Evolutionary conservation across 2,329 filamentous ascomycete genomes (phyloP), one percentile per base, ranked within the genome.

Genomic region (Colletotrichum euphorbiae): DNA sequence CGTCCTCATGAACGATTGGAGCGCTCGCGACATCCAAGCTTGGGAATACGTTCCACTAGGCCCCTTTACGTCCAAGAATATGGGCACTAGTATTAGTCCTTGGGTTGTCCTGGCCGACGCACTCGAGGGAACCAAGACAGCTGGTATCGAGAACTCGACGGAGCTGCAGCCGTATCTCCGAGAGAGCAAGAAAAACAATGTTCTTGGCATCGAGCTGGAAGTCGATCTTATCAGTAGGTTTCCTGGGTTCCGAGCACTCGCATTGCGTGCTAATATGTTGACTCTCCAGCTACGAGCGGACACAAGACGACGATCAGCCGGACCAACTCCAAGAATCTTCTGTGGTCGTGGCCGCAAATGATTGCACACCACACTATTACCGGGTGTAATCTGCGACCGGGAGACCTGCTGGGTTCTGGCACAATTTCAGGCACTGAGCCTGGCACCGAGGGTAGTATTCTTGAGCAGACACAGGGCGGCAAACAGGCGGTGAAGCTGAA

Each of bases 311-410:
- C 67, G 19, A 70, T 69, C 67, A 73, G 62, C 70, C 69, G 33
- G 64, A 74, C 68, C 46, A 80, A 74, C 55, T 77, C 78, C 1
- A 76, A 72, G 19, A 78, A 83, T 57, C 82, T 96, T 1, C 83
- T 95, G 1, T 96, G 89, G 85, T 94, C 92, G 0, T 96, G 93
- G 81, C 86, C 91, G 0, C 93, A 96, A 76, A 94, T 95, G 92
- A 82, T 96, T 38, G 87, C 93, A 0, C 93, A 96, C 78, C 93
- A 96, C 77, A 90, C 91, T 3, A 86, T 93, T 66, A 91, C 89
- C 0, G 93, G 93, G 6, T 96, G 93, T 77, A 89, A 90, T 7
- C 84, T 96, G 79, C 86, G 88, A 6, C 85, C 89, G 0, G 93
- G 93, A 50, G 93, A 97, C 74, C 77, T 96, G 48, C 80, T 97